Evolutionary conservation across 1,284 basidiomycete genomes (phyloP).

Genomic region (Fomitiporia mediterranea): DNA sequence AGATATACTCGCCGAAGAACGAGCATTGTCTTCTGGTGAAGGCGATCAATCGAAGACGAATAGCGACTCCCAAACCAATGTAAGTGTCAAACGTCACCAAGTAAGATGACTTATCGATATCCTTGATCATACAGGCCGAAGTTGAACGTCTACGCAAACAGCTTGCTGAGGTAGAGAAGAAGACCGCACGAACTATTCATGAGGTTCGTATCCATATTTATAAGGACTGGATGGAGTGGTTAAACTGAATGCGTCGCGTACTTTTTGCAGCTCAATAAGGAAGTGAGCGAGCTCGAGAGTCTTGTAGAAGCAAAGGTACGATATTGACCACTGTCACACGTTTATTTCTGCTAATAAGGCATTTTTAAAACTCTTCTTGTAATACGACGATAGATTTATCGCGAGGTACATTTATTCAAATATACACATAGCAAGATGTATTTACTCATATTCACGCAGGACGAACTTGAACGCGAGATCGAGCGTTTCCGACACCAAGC

Average conservation of each 20-base stretch:
- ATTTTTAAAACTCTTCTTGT: not conserved
- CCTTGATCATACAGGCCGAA: constrained; percentile 61
- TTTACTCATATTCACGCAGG: constrained; percentile 37
- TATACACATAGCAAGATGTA: not conserved
- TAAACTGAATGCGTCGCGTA: no score
- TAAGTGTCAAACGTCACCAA: no score
- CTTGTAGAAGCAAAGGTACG: constrained; percentile 83
- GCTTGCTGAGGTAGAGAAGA: constrained; percentile 65
- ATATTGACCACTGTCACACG: not conserved
- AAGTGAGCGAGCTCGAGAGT: constrained; percentile 85
- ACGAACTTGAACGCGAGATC: constrained; percentile 86
- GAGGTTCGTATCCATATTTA: constrained; percentile 45
- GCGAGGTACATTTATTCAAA: constrained; percentile 49
- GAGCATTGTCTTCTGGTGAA: constrained; percentile 34
- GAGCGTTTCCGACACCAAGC: constrained; percentile 70
- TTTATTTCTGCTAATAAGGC: no score
- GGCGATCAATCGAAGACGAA: constrained; percentile 22
- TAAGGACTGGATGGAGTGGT: not conserved
- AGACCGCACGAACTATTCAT: constrained; percentile 62
- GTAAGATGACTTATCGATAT: no score
- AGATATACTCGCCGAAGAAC: constrained; percentile 49
- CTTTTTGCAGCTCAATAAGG: constrained; percentile 70
- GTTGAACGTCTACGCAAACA: constrained; percentile 67
- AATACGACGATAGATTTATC: constrained; percentile 62
- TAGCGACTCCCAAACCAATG: constrained; percentile 41